phyloP scores from a whole-genome alignment of 768 basidiomycete genomes.

The Leccinum incarnatum region DNA sequence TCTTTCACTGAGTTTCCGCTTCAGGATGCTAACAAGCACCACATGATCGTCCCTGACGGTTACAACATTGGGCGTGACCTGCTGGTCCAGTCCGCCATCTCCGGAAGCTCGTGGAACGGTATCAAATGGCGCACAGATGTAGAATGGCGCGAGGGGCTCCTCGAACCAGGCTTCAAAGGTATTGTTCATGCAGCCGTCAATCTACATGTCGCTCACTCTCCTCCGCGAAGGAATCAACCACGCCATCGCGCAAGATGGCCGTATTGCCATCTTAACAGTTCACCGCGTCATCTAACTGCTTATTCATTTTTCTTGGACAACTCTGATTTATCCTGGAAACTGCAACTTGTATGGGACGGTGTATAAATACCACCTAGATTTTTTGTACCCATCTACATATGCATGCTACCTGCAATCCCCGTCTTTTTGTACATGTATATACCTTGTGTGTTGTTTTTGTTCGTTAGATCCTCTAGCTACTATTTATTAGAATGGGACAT shows the following conservation, averaged over 20 bases:
- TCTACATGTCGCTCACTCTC: not conserved
- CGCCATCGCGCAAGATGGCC: conserved; percentile 77
- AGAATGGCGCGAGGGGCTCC: conserved; percentile 68
- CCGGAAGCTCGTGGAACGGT: conserved; percentile 59
- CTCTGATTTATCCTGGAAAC: not conserved
- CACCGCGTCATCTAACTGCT: conserved; percentile 35
- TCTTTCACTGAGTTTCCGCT: conserved; percentile 1
- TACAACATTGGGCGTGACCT: conserved; percentile 83
- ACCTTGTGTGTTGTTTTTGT: conserved; percentile 5
- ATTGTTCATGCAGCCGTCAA: conserved; percentile 7
- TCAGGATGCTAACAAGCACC: conserved; percentile 57
- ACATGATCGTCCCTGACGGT: conserved; percentile 73
- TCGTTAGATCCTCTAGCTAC: not conserved
- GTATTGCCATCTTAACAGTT: conserved; percentile 76
- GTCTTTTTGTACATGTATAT: conserved; percentile 11
- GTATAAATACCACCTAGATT: conserved; percentile 12
- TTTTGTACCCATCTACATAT: not conserved
- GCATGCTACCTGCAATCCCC: conserved; percentile 1
- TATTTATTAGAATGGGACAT: not conserved
- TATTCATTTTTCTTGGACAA: not conserved
- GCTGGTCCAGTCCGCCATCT: conserved; percentile 64
- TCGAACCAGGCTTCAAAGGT: conserved; percentile 71
- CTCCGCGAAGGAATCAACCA: conserved; percentile 66
- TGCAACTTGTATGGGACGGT: conserved; percentile 2
- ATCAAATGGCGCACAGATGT: conserved; percentile 76